Evolutionary conservation across 805 yeast species (phyloP).

Genomic region (Candida stauntonica): DNA sequence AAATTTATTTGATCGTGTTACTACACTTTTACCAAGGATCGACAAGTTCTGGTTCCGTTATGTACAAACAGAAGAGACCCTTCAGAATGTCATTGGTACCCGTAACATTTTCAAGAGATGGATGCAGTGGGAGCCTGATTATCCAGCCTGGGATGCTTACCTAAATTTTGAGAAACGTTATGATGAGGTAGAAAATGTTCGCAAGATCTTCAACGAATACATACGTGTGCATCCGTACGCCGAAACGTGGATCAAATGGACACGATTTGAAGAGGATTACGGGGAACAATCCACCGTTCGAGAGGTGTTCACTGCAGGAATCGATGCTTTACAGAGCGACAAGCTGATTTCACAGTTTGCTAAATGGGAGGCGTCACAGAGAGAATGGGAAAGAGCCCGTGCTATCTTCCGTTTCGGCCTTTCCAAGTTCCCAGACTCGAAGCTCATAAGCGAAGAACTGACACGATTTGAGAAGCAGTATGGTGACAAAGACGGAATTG

Average conservation of each 20-base stretch:
- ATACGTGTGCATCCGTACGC: slow-evolving; percentile 48
- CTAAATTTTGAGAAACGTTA: slow-evolving; percentile 70
- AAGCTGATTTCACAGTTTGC: slow-evolving; percentile 54
- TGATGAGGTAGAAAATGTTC: slow-evolving; percentile 49
- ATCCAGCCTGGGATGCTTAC: slow-evolving; percentile 70
- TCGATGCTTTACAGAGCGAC: slow-evolving; percentile 44
- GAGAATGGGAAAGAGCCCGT: slow-evolving; percentile 60
- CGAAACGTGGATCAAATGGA: slow-evolving; percentile 73
- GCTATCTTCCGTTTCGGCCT: slow-evolving; percentile 52
- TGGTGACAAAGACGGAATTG: slow-evolving; percentile 54
- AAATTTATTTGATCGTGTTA: slow-evolving; percentile 76
- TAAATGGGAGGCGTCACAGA: slow-evolving; percentile 58
- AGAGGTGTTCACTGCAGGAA: slow-evolving; percentile 61
- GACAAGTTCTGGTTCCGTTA: slow-evolving; percentile 87
- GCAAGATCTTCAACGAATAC: slow-evolving; percentile 55
- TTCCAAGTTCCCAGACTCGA: slow-evolving; percentile 37
- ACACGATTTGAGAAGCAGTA: slow-evolving; percentile 57
- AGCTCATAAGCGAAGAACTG: slow-evolving; percentile 32
- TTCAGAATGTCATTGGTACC: slow-evolving; percentile 58
- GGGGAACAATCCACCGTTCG: slow-evolving; percentile 47
- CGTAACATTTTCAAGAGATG: slow-evolving; percentile 70
- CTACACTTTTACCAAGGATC: slow-evolving; percentile 66
- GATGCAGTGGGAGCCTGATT: slow-evolving; percentile 71
- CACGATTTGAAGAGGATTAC: slow-evolving; percentile 57
- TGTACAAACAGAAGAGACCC: slow-evolving; percentile 75